Evolutionary conservation across 331 rosid genomes (phyloP).

Genomic region (Prunus yedoensis): DNA sequence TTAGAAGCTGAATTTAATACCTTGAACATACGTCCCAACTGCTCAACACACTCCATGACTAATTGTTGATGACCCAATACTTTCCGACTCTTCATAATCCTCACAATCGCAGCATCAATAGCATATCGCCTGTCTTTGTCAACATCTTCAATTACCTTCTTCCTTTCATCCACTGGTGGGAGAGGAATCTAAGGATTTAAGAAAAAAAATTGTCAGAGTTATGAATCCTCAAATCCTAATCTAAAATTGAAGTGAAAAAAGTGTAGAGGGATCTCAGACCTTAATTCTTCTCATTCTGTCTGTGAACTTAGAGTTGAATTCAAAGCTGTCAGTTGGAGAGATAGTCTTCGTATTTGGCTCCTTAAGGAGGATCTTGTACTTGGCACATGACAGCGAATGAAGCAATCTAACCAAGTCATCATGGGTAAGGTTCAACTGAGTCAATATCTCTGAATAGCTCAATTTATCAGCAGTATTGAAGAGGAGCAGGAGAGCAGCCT

Average conservation of each 20-base stretch:
- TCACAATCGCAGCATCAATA: conserved; percentile 80
- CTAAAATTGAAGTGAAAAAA: background rate
- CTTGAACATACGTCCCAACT: conserved; percentile 79
- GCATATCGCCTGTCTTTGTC: conserved; percentile 89
- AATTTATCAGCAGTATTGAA: conserved; percentile 69
- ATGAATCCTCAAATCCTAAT: background rate
- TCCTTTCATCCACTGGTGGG: conserved; percentile 80
- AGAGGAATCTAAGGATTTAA: conserved; percentile 59
- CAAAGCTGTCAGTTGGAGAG: conserved; percentile 52
- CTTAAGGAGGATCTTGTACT: conserved; percentile 71
- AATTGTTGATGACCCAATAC: conserved; percentile 65
- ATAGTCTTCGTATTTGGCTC: conserved; percentile 63
- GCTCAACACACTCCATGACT: conserved; percentile 81
- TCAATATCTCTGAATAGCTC: conserved; percentile 78
- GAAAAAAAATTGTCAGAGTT: background rate
- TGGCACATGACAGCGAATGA: conserved; percentile 87
- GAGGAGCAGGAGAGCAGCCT: conserved; percentile 83
- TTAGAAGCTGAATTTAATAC: conserved; percentile 23
- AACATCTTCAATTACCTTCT: conserved; percentile 75
- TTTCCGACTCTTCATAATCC: conserved; percentile 85
- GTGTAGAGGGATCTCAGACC: conserved; percentile 31
- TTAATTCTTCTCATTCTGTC: too few species aligned
- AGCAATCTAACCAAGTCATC: conserved; percentile 70
- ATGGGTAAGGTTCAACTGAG: conserved; percentile 64
- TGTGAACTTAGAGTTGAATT: conserved; percentile 75